These are phyloP conservation scores for Quercus suber DNA, from an alignment of 306 rosid genomes.

Conservation along the genomic window DNA sequence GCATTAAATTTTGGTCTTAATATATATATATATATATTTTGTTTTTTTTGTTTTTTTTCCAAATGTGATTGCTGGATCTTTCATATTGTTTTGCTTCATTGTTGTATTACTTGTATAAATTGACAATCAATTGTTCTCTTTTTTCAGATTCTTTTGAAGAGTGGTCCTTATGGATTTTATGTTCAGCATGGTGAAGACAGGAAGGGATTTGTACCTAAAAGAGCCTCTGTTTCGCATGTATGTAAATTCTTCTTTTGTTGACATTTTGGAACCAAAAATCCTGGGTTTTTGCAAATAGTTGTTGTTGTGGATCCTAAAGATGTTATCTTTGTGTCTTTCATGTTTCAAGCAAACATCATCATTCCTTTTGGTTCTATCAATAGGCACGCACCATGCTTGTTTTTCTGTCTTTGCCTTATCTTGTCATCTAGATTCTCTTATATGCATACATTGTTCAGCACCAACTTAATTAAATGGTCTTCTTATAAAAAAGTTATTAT, in stretches of 20 bases:
- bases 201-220: conserved; percentile 69
- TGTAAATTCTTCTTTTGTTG: conserved; percentile 15
- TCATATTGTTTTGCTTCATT: conserved; percentile 17
- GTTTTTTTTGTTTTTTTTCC: background rate
- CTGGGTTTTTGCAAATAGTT: background rate
- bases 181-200: conserved; percentile 95
- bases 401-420: background rate
- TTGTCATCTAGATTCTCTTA: too few relatives aligned
- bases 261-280: conserved; percentile 6
- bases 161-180: conserved; percentile 84
- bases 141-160: conserved; percentile 77
- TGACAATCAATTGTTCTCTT: conserved; percentile 7
- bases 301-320: background rate
- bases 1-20: conserved; percentile 7
- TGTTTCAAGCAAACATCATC: conserved; percentile 2
- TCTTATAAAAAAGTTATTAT: too few relatives aligned
- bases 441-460: too few relatives aligned
- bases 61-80: conserved; percentile 4
- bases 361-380: background rate
- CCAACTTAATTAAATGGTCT: too few relatives aligned
- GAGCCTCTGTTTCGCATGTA: conserved; percentile 82
- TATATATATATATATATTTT: background rate
- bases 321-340: background rate
- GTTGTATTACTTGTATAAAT: conserved; percentile 17
- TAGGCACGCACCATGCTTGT: background rate